These are phyloP conservation scores for Xylaria sp. DNA, from an alignment of 2,329 filamentous ascomycete genomes.

Conservation along the genomic window DNA sequence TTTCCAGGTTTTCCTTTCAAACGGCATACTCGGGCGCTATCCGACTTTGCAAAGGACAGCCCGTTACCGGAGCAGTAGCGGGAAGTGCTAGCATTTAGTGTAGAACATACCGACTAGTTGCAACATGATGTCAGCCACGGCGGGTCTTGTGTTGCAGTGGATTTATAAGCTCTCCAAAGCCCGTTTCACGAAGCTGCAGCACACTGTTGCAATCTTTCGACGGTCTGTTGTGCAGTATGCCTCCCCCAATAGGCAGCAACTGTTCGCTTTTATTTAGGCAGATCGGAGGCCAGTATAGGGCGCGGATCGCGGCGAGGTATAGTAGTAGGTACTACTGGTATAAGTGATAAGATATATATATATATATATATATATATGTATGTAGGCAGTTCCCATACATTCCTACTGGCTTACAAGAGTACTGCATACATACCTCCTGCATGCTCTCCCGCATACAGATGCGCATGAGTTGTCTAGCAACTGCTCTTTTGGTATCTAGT, in stretches of 20 bases:
- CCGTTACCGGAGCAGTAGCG: slow-evolving; percentile 27
- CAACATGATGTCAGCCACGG: not conserved
- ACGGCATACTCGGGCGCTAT: slow-evolving; percentile 12
- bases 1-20: not conserved
- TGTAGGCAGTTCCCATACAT: not conserved
- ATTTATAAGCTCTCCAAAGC: slow-evolving; percentile 35
- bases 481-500: slow-evolving; percentile 15
- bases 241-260: not conserved
- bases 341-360: not conserved
- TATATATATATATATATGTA: too few species aligned
- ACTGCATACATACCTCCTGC: slow-evolving; percentile 17
- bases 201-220: slow-evolving; percentile 17
- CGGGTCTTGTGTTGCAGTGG: slow-evolving; percentile 7
- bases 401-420: not conserved
- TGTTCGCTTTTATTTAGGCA: not conserved
- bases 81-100: not conserved
- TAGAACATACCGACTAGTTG: not conserved
- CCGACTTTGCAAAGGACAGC: not conserved
- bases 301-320: not conserved
- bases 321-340: not conserved
- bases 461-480: slow-evolving; percentile 6
- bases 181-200: slow-evolving; percentile 25
- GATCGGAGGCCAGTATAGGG: not conserved
- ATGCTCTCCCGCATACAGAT: slow-evolving; percentile 26
- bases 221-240: slow-evolving; percentile 18